These are phyloP conservation scores for Penicillium nordicum DNA, from an alignment of 2,329 filamentous ascomycete genomes.

Conservation along the genomic window DNA sequence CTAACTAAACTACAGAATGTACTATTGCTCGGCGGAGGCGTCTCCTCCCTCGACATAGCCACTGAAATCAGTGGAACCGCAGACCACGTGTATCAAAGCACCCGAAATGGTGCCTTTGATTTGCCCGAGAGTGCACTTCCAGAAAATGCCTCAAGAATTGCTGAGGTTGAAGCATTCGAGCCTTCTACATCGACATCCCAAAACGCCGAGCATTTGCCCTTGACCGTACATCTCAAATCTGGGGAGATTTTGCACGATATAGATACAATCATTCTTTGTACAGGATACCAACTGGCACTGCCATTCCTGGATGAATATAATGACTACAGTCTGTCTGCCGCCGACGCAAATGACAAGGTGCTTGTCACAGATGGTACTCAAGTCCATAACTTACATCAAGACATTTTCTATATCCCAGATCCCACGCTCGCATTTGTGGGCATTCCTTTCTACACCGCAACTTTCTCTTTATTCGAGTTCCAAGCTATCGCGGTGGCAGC, in stretches of 20 bases:
- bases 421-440: slow-evolving; percentile 63
- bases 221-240: slow-evolving; percentile 52
- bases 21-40: slow-evolving; percentile 55
- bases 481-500: slow-evolving; percentile 62
- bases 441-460: slow-evolving; percentile 63
- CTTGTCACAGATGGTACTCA: slow-evolving; percentile 63
- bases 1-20: slow-evolving; percentile 43
- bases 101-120: slow-evolving; percentile 60
- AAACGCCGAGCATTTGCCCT: slow-evolving; percentile 44
- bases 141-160: slow-evolving; percentile 50
- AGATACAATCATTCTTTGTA: slow-evolving; percentile 62
- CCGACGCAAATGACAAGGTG: slow-evolving; percentile 51
- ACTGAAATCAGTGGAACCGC: slow-evolving; percentile 49
- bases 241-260: slow-evolving; percentile 54
- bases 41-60: slow-evolving; percentile 55
- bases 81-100: slow-evolving; percentile 52
- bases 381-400: slow-evolving; percentile 65
- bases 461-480: slow-evolving; percentile 68
- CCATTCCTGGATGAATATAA: slow-evolving; percentile 59
- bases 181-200: background rate
- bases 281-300: slow-evolving; percentile 65
- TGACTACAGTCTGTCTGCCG: slow-evolving; percentile 42
- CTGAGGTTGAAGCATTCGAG: slow-evolving; percentile 51
- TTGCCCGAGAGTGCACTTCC: slow-evolving; percentile 55
- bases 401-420: slow-evolving; percentile 69